phyloP scores from a whole-genome alignment of 116 monocot species.

The Zostera marina region DNA sequence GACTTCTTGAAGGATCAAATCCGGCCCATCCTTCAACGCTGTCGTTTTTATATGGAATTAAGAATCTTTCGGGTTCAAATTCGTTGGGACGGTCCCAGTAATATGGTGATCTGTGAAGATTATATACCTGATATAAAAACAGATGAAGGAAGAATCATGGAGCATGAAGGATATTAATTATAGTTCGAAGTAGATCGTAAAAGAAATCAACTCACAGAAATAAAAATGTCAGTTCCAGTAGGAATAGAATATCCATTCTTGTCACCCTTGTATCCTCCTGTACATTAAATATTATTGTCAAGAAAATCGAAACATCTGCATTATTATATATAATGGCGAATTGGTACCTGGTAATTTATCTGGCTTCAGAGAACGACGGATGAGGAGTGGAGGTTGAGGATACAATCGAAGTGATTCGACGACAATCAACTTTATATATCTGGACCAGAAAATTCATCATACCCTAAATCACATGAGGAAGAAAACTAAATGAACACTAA shows the following conservation, averaged over 20 bases:
- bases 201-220: constrained; percentile 85
- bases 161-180: not conserved
- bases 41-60: constrained; percentile 40
- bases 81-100: constrained; percentile 87
- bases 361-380: constrained; percentile 60
- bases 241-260: constrained; percentile 81
- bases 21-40: constrained; percentile 79
- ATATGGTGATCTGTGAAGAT: constrained; percentile 91
- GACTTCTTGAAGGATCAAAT: constrained; percentile 75
- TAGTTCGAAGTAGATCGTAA: not conserved
- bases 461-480: not conserved
- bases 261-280: constrained; percentile 77
- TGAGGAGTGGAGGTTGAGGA: constrained; percentile 93
- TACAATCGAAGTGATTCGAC: constrained; percentile 85
- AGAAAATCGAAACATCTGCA: no score
- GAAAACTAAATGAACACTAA: not conserved
- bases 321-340: not conserved
- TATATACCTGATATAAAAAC: constrained; percentile 50
- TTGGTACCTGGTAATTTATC: constrained; percentile 46
- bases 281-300: not conserved
- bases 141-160: not conserved
- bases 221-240: constrained; percentile 81
- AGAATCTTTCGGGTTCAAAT: constrained; percentile 93
- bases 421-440: constrained; percentile 77
- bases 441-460: constrained; percentile 5